These are phyloP conservation scores for Aspergillus aculeatinus DNA, from an alignment of 2,329 filamentous ascomycete species.

Conservation along the genomic window DNA sequence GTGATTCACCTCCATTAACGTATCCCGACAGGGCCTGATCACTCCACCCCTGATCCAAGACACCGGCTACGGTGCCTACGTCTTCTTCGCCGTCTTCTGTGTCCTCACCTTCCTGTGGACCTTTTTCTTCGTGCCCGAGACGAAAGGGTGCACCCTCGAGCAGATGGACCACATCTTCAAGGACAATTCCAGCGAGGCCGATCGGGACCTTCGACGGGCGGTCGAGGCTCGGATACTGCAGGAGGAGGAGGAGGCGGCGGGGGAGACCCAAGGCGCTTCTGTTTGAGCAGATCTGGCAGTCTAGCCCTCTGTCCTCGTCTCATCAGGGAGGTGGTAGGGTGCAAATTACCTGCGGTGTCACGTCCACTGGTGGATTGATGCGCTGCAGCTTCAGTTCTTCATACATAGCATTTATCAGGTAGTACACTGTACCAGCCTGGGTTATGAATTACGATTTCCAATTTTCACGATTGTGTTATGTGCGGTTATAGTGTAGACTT, in stretches of 20 bases:
- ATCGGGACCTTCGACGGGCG: constrained; percentile 28
- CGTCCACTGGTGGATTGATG: not conserved
- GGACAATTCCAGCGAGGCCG: constrained; percentile 36
- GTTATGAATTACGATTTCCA: not conserved
- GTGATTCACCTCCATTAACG: constrained; percentile 19
- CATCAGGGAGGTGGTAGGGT: too few species aligned
- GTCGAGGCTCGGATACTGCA: constrained; percentile 35
- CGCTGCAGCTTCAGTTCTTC: not conserved
- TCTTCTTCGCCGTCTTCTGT: constrained; percentile 61
- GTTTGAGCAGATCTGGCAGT: not conserved
- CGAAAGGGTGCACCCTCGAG: constrained; percentile 56
- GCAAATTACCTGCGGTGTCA: not conserved
- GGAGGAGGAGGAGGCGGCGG: constrained; percentile 5
- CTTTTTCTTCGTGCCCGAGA: constrained; percentile 58
- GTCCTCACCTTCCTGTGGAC: constrained; percentile 53
- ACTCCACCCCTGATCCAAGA: constrained; percentile 64
- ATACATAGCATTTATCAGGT: not conserved
- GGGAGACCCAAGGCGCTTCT: not conserved
- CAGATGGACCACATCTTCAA: constrained; percentile 53
- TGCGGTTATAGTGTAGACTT: too few species aligned
- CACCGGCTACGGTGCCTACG: constrained; percentile 54
- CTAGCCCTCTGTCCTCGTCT: not conserved
- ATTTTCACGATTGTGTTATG: too few species aligned
- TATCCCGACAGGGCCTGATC: constrained; percentile 53
- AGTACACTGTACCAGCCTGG: too few species aligned